phyloP scores from a whole-genome alignment of 495 filamentous ascomycete species.

The Rostrohypoxylon terebratum region DNA sequence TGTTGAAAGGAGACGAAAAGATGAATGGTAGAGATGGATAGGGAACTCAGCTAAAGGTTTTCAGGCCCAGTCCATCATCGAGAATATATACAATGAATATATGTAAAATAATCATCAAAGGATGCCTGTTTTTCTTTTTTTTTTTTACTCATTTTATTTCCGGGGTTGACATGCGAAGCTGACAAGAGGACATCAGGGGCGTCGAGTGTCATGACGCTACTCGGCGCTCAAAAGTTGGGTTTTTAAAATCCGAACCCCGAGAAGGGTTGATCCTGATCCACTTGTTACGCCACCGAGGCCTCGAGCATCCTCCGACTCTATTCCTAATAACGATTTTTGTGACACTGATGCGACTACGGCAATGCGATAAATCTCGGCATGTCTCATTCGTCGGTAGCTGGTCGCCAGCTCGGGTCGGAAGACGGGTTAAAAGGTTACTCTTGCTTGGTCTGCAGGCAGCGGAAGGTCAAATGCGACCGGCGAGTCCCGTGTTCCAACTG shows the following conservation, averaged over 20 bases:
- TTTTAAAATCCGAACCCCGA: conserved; percentile 33
- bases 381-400: conserved; percentile 7
- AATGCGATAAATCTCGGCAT: background rate
- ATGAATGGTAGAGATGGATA: background rate
- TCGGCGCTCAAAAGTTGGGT: conserved; percentile 14
- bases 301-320: background rate
- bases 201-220: background rate
- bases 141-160: background rate
- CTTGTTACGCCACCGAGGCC: background rate
- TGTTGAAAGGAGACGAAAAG: background rate
- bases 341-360: background rate
- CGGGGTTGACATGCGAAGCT: background rate
- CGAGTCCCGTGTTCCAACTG: conserved; percentile 63
- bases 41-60: background rate
- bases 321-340: background rate
- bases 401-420: background rate
- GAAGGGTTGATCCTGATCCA: background rate
- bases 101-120: background rate
- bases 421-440: conserved; percentile 25
- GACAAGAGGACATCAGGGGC: conserved; percentile 9
- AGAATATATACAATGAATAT: background rate
- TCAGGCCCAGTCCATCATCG: background rate
- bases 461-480: conserved; percentile 75
- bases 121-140: background rate
- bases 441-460: conserved; percentile 65